These are phyloP conservation scores for Hypoxylon sp. DNA, from an alignment of 2,329 filamentous ascomycete species.

Conservation along the genomic window DNA sequence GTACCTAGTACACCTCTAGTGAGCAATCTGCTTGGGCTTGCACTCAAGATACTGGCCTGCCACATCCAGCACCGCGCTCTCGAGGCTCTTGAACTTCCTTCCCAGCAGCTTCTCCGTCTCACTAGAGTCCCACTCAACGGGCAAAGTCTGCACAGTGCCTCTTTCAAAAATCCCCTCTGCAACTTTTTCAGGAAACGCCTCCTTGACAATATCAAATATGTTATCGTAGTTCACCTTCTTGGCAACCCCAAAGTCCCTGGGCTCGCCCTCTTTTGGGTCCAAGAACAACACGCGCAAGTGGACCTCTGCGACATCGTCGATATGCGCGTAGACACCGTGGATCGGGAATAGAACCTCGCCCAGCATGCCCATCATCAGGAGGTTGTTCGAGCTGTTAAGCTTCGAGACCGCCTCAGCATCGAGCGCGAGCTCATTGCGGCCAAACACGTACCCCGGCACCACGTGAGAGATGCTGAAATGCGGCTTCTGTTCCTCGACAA, in stretches of 20 bases:
- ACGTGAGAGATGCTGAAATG: conserved; percentile 50
- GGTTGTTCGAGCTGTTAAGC: conserved; percentile 52
- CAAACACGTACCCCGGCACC: conserved; percentile 49
- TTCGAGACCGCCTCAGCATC: conserved; percentile 44
- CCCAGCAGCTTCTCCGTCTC: conserved; percentile 42
- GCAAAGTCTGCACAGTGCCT: conserved; percentile 37
- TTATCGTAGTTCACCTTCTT: conserved; percentile 43
- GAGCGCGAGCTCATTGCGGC: conserved; percentile 50
- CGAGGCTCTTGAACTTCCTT: conserved; percentile 41
- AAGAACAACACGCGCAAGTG: conserved; percentile 46
- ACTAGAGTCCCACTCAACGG: conserved; percentile 44
- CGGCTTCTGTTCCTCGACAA: conserved; percentile 41
- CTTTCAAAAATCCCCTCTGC: conserved; percentile 47
- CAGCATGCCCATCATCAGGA: conserved; percentile 44
- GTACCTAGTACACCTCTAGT: too few relatives aligned
- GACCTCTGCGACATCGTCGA: conserved; percentile 49
- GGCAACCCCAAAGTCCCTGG: conserved; percentile 45
- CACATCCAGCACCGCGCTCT: conserved; percentile 46
- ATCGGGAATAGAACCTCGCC: conserved; percentile 45
- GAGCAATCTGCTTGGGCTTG: conserved; percentile 1
- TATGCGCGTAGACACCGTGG: conserved; percentile 42
- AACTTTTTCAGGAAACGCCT: conserved; percentile 48
- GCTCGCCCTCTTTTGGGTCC: conserved; percentile 23
- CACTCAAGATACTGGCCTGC: conserved; percentile 48
- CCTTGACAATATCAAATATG: conserved; percentile 46